A percentile compares a stretch with the other conserved stretches of the same genome.
These are phyloP conservation scores for Glycine latifolia DNA, from an alignment of 306 rosid genomes.

Conservation along the genomic window DNA sequence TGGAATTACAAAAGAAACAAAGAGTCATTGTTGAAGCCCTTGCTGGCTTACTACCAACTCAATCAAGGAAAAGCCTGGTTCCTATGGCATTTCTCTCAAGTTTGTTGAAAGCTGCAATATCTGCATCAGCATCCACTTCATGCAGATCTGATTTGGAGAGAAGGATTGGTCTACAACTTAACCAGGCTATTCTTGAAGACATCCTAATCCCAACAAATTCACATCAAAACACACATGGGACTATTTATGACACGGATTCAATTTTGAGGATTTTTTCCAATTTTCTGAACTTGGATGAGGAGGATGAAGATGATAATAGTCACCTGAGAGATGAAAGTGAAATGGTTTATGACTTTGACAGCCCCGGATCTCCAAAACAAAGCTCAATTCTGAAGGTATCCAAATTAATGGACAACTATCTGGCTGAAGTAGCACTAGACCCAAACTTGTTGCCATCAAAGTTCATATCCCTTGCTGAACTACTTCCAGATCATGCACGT, in stretches of 20 bases:
- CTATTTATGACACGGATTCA: conserved; percentile 83
- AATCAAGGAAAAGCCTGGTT: conserved; percentile 88
- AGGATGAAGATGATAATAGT: conserved; percentile 74
- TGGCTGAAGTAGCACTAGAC: conserved; percentile 94
- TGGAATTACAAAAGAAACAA: conserved; percentile 84
- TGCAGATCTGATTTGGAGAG: conserved; percentile 90
- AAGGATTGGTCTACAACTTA: conserved; percentile 89
- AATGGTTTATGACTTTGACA: conserved; percentile 87
- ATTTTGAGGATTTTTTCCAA: conserved; percentile 83
- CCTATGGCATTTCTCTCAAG: conserved; percentile 98
- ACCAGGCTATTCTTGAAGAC: conserved; percentile 98
- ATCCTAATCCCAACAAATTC: conserved; percentile 79
- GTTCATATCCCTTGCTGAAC: conserved; percentile 83
- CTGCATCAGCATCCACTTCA: conserved; percentile 79
- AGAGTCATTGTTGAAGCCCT: conserved; percentile 88
- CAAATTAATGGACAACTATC: conserved; percentile 81
- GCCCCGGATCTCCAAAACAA: conserved; percentile 96
- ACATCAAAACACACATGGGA: conserved; percentile 64
- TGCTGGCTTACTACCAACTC: conserved; percentile 79
- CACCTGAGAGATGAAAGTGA: conserved; percentile 81
- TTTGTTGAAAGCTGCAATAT: conserved; percentile 86
- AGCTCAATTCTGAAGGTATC: conserved; percentile 94
- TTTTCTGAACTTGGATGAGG: conserved; percentile 89
- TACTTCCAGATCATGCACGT: conserved; percentile 97
- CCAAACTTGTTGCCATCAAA: conserved; percentile 75